A percentile compares a stretch with the other conserved stretches of the same genome.
Conservation (phyloP, 129 eudicot species). For the Artemisia tridentata region DNA sequence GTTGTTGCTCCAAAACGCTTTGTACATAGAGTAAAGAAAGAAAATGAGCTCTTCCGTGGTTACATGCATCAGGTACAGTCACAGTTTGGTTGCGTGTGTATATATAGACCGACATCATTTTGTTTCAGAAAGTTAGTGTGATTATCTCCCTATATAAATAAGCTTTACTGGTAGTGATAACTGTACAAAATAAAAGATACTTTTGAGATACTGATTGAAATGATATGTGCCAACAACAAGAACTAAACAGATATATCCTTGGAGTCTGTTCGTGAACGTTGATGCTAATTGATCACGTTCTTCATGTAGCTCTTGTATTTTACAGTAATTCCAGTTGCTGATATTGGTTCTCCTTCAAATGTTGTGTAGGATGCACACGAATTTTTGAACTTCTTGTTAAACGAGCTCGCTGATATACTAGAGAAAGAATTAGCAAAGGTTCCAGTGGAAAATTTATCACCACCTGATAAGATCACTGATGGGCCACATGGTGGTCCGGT, state of each 20-base stretch:
- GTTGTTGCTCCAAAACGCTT: constrained; percentile 95
- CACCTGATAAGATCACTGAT: constrained; percentile 50
- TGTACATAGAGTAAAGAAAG: constrained; percentile 86
- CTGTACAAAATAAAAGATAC: neutral
- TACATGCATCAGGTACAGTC: constrained; percentile 89
- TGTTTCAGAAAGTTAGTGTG: neutral
- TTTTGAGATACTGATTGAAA: neutral
- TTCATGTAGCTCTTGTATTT: neutral
- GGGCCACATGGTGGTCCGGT: constrained; percentile 49
- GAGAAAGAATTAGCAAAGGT: constrained; percentile 75
- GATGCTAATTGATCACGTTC: neutral
- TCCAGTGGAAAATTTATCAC: constrained; percentile 30
- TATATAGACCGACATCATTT: neutral
- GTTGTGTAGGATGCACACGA: constrained; percentile 88
- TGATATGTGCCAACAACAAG: neutral
- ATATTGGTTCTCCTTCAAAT: constrained; percentile 6
- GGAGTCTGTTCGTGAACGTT: neutral
- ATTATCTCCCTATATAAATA: neutral
- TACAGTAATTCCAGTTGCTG: neutral
- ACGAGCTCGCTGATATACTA: constrained; percentile 86
- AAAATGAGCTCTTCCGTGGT: constrained; percentile 82
- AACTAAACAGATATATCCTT: neutral
- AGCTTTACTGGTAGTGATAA: constrained; percentile 4
- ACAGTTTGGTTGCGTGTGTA: neutral
- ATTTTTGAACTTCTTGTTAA: constrained; percentile 81